Conservation (phyloP, 2,329 filamentous ascomycete species). For the Arthrinium puccinioides region DNA sequence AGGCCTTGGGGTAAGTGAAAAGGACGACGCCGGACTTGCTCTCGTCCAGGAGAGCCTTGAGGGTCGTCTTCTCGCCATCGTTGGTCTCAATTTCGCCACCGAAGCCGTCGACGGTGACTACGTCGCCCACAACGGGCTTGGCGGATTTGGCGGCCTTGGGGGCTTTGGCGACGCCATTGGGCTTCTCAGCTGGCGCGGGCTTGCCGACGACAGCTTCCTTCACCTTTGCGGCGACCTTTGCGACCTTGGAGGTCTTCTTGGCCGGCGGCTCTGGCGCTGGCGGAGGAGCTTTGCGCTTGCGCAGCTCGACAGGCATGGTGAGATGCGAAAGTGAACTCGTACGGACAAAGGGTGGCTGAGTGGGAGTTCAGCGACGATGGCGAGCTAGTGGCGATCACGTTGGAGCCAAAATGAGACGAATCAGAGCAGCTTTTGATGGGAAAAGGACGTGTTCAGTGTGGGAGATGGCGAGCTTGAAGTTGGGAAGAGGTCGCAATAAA, state of each 20-base stretch:
- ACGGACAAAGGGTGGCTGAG: constrained; percentile 3
- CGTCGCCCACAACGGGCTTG: constrained; percentile 46
- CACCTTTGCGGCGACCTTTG: constrained; percentile 27
- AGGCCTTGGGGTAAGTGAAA: constrained; percentile 94
- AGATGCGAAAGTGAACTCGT: constrained; percentile 6
- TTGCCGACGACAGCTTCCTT: constrained; percentile 26
- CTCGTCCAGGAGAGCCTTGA: constrained; percentile 73
- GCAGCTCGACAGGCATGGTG: constrained; percentile 33
- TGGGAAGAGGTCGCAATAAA: constrained; percentile 18
- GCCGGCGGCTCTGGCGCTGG: constrained; percentile 29
- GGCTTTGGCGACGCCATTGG: not conserved
- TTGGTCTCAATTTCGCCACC: constrained; percentile 76
- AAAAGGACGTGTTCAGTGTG: constrained; percentile 11
- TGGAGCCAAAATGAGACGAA: constrained; percentile 5
- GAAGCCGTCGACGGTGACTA: constrained; percentile 50
- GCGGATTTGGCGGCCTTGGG: constrained; percentile 19
- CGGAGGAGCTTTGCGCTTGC: constrained; percentile 37
- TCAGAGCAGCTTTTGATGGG: constrained; percentile 8
- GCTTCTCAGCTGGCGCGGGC: constrained; percentile 15
- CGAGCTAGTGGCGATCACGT: constrained; percentile 11
- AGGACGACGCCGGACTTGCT: constrained; percentile 83
- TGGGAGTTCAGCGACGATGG: constrained; percentile 8
- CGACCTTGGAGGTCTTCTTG: constrained; percentile 32
- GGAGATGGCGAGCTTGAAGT: constrained; percentile 16
- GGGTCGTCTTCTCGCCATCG: constrained; percentile 70